These are phyloP conservation scores for Acephala macrosclerotiorum DNA, from an alignment of 2,329 filamentous ascomycete species.

Conservation along the genomic window DNA sequence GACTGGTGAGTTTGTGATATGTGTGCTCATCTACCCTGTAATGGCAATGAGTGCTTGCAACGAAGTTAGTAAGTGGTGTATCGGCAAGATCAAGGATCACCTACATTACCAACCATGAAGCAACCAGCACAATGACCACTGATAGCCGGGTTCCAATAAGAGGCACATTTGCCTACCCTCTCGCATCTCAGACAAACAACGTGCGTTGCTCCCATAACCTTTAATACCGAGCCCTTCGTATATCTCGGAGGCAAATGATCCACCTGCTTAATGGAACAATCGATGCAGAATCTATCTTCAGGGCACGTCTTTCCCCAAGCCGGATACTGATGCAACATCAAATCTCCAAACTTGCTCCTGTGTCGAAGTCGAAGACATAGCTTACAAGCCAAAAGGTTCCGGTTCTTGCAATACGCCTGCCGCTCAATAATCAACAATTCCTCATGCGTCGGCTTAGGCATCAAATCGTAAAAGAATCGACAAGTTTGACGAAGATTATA, in stretches of 20 bases:
- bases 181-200: background rate
- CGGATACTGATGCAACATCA: slow-evolving; percentile 3
- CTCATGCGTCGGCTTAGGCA: background rate
- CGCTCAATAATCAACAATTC: background rate
- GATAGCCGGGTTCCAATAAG: background rate
- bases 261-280: background rate
- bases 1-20: background rate
- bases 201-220: background rate
- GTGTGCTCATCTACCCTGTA: background rate
- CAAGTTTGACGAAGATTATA: background rate
- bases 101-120: background rate
- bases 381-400: slow-evolving; percentile 2
- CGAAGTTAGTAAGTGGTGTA: background rate
- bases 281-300: slow-evolving; percentile 1
- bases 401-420: background rate
- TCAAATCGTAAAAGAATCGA: background rate
- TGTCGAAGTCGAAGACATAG: slow-evolving; percentile 4
- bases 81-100: background rate
- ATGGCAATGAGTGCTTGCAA: background rate
- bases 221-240: background rate
- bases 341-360: slow-evolving; percentile 3
- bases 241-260: background rate
- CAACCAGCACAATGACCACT: background rate
- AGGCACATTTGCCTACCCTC: background rate
- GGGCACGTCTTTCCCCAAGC: slow-evolving; percentile 2